Evolutionary conservation across 345 rosid species (phyloP).

Genomic region (Citrus reticulata): DNA sequence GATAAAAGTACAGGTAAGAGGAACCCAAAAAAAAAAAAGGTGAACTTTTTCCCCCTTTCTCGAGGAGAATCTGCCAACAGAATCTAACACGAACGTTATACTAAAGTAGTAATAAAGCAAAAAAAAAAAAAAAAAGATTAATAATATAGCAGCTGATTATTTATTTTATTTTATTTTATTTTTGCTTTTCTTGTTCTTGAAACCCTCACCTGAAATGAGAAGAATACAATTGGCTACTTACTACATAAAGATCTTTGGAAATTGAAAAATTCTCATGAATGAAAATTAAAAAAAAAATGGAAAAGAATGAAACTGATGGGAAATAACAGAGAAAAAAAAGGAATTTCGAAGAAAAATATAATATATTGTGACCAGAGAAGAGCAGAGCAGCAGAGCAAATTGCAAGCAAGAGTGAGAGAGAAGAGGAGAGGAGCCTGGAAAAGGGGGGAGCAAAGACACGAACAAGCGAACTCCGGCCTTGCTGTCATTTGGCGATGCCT

Average conservation of each 20-base stretch:
- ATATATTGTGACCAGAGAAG: neutral
- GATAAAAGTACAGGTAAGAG: neutral
- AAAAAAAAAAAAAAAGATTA: too few species aligned
- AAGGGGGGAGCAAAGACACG: neutral
- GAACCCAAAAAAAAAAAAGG: neutral
- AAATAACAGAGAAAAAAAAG: neutral
- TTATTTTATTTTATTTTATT: too few species aligned
- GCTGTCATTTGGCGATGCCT: neutral
- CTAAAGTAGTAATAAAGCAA: neutral
- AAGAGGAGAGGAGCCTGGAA: neutral
- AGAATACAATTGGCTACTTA: neutral
- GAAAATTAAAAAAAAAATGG: too few species aligned
- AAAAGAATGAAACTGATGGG: neutral
- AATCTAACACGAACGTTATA: constrained; percentile 22
- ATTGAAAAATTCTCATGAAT: neutral
- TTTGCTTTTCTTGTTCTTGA: neutral
- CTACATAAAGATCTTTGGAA: neutral
- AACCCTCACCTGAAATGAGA: neutral
- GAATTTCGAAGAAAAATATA: too few species aligned
- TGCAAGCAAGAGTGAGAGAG: neutral
- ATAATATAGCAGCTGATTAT: too few species aligned
- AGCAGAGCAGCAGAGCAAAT: neutral
- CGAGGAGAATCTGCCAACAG: constrained; percentile 27
- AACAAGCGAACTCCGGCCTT: neutral
- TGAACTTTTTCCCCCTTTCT: neutral